These are phyloP conservation scores for Leptodermis oblonga DNA, from an alignment of 257 asterid species.

Conservation along the genomic window DNA sequence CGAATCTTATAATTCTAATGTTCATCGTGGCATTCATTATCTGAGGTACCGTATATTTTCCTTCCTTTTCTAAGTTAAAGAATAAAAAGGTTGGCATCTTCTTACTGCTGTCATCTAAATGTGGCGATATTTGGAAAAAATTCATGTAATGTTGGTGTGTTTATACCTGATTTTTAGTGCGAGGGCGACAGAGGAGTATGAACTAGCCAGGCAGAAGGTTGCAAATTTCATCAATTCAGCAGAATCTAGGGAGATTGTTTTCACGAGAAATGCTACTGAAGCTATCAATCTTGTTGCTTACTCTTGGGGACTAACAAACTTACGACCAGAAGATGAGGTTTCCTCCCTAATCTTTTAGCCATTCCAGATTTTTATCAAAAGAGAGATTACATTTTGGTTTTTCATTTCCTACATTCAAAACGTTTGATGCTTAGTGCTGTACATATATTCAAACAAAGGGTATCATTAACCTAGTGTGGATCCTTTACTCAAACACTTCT, in stretches of 20 bases:
- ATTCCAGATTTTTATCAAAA: background rate
- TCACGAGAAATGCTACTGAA: conserved; percentile 94
- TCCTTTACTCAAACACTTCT: background rate
- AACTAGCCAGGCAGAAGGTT: conserved; percentile 80
- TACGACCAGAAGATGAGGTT: conserved; percentile 91
- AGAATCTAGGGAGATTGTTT: conserved; percentile 69
- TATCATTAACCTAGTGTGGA: background rate
- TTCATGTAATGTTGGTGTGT: background rate
- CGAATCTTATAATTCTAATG: conserved; percentile 79
- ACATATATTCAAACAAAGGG: background rate
- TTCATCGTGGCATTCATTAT: conserved; percentile 92
- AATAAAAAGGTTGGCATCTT: too few species aligned
- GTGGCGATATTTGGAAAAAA: background rate
- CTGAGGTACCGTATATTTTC: conserved; percentile 48
- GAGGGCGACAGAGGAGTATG: conserved; percentile 87
- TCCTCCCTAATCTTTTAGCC: conserved; percentile 1
- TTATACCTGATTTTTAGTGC: conserved; percentile 42
- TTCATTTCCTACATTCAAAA: background rate
- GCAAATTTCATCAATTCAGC: conserved; percentile 75
- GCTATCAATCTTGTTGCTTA: conserved; percentile 94
- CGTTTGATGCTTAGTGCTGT: background rate
- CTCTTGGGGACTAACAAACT: conserved; percentile 81
- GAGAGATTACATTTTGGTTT: background rate
- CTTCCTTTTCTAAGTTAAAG: background rate
- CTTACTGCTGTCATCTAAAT: too few species aligned